Evolutionary conservation across 2,329 filamentous ascomycete species (phyloP).

Genomic region (Aspergillus luchuensis): DNA sequence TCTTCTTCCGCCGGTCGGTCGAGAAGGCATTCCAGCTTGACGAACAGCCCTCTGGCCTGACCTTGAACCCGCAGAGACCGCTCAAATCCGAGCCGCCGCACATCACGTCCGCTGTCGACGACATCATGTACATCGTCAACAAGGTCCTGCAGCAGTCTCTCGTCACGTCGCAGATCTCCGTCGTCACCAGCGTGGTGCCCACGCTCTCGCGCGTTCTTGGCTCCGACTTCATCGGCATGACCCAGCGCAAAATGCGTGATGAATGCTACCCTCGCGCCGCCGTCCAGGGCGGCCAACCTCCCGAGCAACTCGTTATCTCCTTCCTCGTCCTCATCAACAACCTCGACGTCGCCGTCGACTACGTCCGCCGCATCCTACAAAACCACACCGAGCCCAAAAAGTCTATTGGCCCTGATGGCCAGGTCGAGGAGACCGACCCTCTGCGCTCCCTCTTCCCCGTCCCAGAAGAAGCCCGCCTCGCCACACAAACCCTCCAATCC

Average conservation of each 20-base stretch:
- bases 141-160: slow-evolving; percentile 84
- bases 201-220: slow-evolving; percentile 78
- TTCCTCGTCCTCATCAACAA: slow-evolving; percentile 96
- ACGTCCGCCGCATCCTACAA: slow-evolving; percentile 81
- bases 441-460: slow-evolving; percentile 76
- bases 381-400: slow-evolving; percentile 57
- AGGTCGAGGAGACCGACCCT: slow-evolving; percentile 29
- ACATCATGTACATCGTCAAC: slow-evolving; percentile 99
- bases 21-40: slow-evolving; percentile 98
- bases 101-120: slow-evolving; percentile 93
- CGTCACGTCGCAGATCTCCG: slow-evolving; percentile 77
- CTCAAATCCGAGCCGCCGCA: slow-evolving; percentile 80
- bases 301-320: slow-evolving; percentile 82
- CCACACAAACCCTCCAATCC: slow-evolving; percentile 66
- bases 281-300: slow-evolving; percentile 77
- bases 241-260: slow-evolving; percentile 95
- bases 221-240: slow-evolving; percentile 92
- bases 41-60: slow-evolving; percentile 78
- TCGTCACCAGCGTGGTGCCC: slow-evolving; percentile 76
- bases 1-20: slow-evolving; percentile 94
- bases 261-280: slow-evolving; percentile 84
- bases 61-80: slow-evolving; percentile 70
- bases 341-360: slow-evolving; percentile 88
- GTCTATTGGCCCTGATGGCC: slow-evolving; percentile 19
- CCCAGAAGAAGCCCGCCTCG: slow-evolving; percentile 70